phyloP scores from a whole-genome alignment of 805 yeast species.

The Nakazawaea populi region DNA sequence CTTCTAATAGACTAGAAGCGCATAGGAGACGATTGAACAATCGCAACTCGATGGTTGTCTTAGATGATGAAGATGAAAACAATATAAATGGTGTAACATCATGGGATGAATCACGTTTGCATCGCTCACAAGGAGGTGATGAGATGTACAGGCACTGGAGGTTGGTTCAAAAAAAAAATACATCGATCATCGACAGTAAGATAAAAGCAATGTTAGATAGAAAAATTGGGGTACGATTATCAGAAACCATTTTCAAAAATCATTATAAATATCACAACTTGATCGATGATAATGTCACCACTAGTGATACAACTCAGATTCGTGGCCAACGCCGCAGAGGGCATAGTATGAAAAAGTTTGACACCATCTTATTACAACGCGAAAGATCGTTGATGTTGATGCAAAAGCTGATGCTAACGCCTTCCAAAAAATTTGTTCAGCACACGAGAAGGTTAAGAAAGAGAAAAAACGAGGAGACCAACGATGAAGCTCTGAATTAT shows the following conservation, averaged over 20 bases:
- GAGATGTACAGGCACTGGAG: not conserved
- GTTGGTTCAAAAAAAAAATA: not conserved
- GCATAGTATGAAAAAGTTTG: not conserved
- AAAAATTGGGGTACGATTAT: not conserved
- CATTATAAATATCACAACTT: slow-evolving; percentile 1
- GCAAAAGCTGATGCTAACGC: not conserved
- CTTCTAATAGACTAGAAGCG: not conserved
- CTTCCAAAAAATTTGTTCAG: not conserved
- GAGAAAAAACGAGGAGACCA: not conserved
- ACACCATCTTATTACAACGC: not conserved
- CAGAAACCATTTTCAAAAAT: slow-evolving; percentile 4
- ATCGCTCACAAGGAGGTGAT: not conserved
- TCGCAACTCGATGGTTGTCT: slow-evolving; percentile 17
- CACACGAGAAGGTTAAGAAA: not conserved
- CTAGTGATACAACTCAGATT: not conserved
- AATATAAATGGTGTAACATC: no score
- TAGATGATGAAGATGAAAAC: slow-evolving; percentile 14
- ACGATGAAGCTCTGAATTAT: not conserved
- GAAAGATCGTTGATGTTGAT: not conserved
- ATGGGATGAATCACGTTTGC: no score
- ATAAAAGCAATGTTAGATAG: not conserved
- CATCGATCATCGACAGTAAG: not conserved
- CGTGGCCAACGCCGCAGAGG: not conserved
- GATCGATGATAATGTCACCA: not conserved
- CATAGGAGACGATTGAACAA: slow-evolving; percentile 17